phyloP scores from a whole-genome alignment of 805 yeast species.

The Schizosaccharomyces octosporus region DNA sequence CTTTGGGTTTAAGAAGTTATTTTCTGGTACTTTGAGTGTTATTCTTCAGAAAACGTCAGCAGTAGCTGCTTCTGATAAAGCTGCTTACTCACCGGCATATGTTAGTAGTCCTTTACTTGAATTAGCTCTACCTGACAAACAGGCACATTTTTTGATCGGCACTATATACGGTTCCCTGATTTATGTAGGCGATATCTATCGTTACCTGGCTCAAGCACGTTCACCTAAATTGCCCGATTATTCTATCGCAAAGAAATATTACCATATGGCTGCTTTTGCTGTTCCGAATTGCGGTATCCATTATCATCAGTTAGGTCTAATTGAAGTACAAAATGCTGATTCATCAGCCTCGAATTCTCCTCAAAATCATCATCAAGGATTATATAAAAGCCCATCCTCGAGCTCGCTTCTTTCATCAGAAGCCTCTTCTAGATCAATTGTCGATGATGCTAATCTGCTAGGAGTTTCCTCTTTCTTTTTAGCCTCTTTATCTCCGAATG shows the following conservation, averaged over 20 bases:
- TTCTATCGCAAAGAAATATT: not conserved
- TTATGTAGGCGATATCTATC: not conserved
- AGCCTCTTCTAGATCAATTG: too few species aligned
- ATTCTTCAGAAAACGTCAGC: too few species aligned
- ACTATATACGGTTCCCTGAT: not conserved
- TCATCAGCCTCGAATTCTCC: not conserved
- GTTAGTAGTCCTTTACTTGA: not conserved
- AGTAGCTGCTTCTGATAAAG: too few species aligned
- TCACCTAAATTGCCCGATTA: not conserved
- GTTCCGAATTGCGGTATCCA: not conserved
- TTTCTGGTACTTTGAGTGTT: too few species aligned
- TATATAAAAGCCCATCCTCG: not conserved
- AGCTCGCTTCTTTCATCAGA: not conserved
- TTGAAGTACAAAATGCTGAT: not conserved
- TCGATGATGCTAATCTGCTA: not conserved
- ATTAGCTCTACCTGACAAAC: not conserved
- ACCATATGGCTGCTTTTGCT: not conserved
- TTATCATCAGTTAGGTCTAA: not conserved
- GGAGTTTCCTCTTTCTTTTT: not conserved
- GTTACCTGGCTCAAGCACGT: not conserved
- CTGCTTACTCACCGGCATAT: too few species aligned
- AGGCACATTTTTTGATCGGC: not conserved
- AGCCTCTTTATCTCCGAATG: not conserved
- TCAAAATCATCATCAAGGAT: too few species aligned
- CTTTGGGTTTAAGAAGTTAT: too few species aligned